Conservation (phyloP, 1,284 basidiomycete genomes). For the Singerocomus inundabilis region DNA sequence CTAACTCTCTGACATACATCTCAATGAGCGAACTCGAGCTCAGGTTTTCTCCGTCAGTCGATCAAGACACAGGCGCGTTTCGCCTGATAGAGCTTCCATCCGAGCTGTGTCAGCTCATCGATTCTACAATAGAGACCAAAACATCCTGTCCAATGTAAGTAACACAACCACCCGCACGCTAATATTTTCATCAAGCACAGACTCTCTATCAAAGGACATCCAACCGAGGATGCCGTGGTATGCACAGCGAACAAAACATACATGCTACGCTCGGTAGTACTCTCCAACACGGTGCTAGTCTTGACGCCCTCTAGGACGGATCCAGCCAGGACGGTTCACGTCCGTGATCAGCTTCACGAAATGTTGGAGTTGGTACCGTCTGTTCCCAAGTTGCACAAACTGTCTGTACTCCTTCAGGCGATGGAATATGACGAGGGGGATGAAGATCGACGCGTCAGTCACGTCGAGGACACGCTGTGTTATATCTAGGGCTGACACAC, state of each 20-base stretch:
- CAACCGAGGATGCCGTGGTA: constrained; percentile 83
- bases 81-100: constrained; percentile 68
- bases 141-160: constrained; percentile 21
- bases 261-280: constrained; percentile 71
- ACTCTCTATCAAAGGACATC: constrained; percentile 76
- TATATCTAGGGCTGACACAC: constrained; percentile 5
- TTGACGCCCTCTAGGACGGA: constrained; percentile 51
- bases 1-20: background rate
- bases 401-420: constrained; percentile 61
- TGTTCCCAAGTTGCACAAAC: constrained; percentile 70
- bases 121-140: constrained; percentile 38
- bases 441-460: constrained; percentile 40
- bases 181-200: constrained; percentile 37
- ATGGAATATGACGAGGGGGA: constrained; percentile 67
- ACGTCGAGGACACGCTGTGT: background rate
- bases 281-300: constrained; percentile 85
- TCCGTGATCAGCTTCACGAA: constrained; percentile 72
- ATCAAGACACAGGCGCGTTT: constrained; percentile 49
- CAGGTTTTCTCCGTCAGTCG: constrained; percentile 50
- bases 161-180: background rate
- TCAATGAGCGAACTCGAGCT: constrained; percentile 39
- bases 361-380: constrained; percentile 74
- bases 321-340: constrained; percentile 45
- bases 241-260: constrained; percentile 82
- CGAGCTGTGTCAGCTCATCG: constrained; percentile 56